Conservation (phyloP, 2,329 filamentous ascomycete genomes). For the Fusarium decemcellulare region DNA sequence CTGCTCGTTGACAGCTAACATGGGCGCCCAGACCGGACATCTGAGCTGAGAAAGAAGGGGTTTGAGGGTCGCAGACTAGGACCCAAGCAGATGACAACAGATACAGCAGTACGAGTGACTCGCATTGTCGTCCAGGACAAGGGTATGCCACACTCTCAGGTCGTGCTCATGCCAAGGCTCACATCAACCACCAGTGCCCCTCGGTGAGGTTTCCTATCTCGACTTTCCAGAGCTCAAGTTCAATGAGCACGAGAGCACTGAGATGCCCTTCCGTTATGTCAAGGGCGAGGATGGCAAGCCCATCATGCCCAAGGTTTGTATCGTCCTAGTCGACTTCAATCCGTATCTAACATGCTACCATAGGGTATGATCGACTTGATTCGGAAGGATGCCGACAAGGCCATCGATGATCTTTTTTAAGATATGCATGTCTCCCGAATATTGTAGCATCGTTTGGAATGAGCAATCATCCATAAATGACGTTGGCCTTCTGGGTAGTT, state of each 20-base stretch:
- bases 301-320: conserved; percentile 87
- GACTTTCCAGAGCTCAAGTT: conserved; percentile 93
- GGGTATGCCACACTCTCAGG: conserved; percentile 66
- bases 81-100: conserved; percentile 97
- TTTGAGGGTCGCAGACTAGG: conserved; percentile 90
- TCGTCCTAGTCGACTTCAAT: no score
- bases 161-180: conserved; percentile 3
- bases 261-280: conserved; percentile 99
- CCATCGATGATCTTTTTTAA: conserved; percentile 86
- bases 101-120: conserved; percentile 95
- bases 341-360: conserved; percentile 38
- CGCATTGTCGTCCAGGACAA: conserved; percentile 89
- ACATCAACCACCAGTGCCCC: conserved; percentile 68
- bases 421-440: not conserved
- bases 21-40: conserved; percentile 82
- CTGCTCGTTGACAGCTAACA: conserved; percentile 21
- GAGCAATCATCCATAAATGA: no score
- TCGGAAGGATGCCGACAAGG: conserved; percentile 93
- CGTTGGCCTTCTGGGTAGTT: no score
- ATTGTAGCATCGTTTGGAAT: no score
- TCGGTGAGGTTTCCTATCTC: conserved; percentile 85
- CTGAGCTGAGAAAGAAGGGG: conserved; percentile 94
- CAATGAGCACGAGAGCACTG: conserved; percentile 91
- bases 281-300: conserved; percentile 80
- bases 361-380: conserved; percentile 97